Evolutionary conservation across 2,329 filamentous ascomycete genomes (phyloP), one percentile per base, ranked within the genome.

Genomic region (Graphilbum sp.): DNA sequence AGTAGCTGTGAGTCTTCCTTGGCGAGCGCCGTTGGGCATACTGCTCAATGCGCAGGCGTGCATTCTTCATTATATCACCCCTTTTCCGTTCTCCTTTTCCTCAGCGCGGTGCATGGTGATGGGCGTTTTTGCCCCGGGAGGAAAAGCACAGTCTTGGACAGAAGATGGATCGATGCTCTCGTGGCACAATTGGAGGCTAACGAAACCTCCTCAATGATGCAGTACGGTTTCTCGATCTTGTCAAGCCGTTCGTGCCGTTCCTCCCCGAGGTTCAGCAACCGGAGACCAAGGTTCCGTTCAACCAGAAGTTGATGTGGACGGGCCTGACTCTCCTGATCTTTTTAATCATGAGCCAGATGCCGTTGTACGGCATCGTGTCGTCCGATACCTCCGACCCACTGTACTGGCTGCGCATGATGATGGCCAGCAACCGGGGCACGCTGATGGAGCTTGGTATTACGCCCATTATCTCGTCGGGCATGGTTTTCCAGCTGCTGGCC

Each of bases 291-390:
- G 80, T 94, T 42, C 85, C 87, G 51, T 98, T 98, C 79, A 92
- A 96, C 72, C 90, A 96, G 65, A 87, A 88, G 72, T 67, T 90
- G 69, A 88, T 88, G 83, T 90, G 83, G 83, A 90, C 83, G 49
- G 83, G 80, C 59, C 76, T 88, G 60, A 96, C 90, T 48, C 75
- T 98, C 52, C 70, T 98, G 61, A 92, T 96, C 67, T 98, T 98
- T 76, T 69, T 98, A 72, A 86, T 98, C 64, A 98, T 98, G 90
- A 95, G 86, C 68, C 90, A 95, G 69, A 96, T 98, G 90, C 87
- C 90, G 48, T 68, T 90, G 46, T 98, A 98, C 67, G 90, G 90
- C 65, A 98, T 98, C 63, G 92, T 98, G 57, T 98, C 90, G 40
- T 98, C 90, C 54, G 83, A 90, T 64, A 95, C 86, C 53, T 96